phyloP scores from a whole-genome alignment of 306 rosid species.

The Lathyrus tuberosus region DNA sequence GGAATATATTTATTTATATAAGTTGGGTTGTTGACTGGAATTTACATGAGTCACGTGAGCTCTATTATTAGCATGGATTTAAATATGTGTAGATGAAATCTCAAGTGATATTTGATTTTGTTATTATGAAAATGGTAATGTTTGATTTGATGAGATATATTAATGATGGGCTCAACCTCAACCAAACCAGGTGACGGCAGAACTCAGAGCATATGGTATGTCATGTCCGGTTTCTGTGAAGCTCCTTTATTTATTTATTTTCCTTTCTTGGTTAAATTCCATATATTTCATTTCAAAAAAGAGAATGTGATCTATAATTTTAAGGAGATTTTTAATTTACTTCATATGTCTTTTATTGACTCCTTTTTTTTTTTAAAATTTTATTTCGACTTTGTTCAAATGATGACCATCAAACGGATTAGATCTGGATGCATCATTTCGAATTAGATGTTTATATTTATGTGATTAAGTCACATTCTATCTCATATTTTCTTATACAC shows the following conservation, averaged over 20 bases:
- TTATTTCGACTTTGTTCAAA: too few relatives aligned
- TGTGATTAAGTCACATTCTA: too few relatives aligned
- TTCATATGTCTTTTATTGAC: too few relatives aligned
- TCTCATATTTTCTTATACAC: too few relatives aligned
- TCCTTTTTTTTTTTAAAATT: too few relatives aligned
- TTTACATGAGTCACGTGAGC: slow-evolving; percentile 41
- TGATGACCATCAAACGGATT: too few relatives aligned
- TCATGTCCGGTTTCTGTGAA: not conserved
- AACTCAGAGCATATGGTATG: not conserved
- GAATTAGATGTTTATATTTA: too few relatives aligned
- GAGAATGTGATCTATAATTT: not conserved
- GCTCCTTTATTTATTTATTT: too few relatives aligned
- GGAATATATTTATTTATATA: not conserved
- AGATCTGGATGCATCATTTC: too few relatives aligned
- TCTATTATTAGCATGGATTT: slow-evolving; percentile 21
- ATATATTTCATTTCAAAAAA: not conserved
- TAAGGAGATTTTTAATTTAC: not conserved
- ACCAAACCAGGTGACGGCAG: not conserved
- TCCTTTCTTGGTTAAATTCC: not conserved
- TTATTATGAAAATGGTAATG: not conserved
- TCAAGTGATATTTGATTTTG: slow-evolving; percentile 14
- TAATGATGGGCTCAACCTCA: slow-evolving; percentile 5
- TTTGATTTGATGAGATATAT: slow-evolving; percentile 21
- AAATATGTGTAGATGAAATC: slow-evolving; percentile 6
- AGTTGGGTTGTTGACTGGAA: slow-evolving; percentile 39